Evolutionary conservation across 768 basidiomycete genomes (phyloP).

Genomic region (Pleurotus tuber-regium): DNA sequence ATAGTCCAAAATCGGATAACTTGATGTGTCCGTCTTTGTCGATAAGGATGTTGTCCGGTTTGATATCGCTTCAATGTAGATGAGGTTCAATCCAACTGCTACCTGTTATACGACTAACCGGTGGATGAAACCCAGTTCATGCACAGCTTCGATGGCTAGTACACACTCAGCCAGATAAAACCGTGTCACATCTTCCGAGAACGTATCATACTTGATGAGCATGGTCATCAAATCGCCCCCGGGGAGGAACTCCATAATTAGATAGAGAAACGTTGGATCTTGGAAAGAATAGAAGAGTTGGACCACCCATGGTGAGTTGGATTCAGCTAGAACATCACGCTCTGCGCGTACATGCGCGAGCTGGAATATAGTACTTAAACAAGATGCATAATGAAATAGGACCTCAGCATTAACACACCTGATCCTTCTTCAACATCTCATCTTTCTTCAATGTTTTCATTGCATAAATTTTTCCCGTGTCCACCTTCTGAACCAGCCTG

Average conservation of each 20-base stretch:
- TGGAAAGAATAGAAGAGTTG: slow-evolving; percentile 99
- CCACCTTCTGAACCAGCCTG: slow-evolving; percentile 91
- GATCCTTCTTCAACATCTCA: slow-evolving; percentile 99
- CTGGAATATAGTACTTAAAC: slow-evolving; percentile 36
- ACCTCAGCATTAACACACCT: slow-evolving; percentile 47
- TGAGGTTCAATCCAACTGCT: background rate
- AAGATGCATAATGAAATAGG: background rate
- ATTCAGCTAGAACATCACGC: slow-evolving; percentile 94
- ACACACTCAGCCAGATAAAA: slow-evolving; percentile 99
- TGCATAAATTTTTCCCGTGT: slow-evolving; percentile 97
- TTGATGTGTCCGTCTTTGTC: slow-evolving; percentile 98
- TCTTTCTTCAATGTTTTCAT: slow-evolving; percentile 98
- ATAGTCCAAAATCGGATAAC: slow-evolving; percentile 96
- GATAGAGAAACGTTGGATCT: slow-evolving; percentile 86
- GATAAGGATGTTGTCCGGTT: slow-evolving; percentile 89
- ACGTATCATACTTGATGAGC: slow-evolving; percentile 99
- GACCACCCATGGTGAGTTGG: slow-evolving; percentile 94
- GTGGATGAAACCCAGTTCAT: slow-evolving; percentile 96
- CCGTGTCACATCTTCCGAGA: slow-evolving; percentile 95
- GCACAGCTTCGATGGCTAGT: slow-evolving; percentile 95
- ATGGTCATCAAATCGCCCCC: slow-evolving; percentile 99
- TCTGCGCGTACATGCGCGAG: slow-evolving; percentile 97
- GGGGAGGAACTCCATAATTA: slow-evolving; percentile 99
- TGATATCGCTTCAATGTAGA: slow-evolving; percentile 74
- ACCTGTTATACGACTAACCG: slow-evolving; percentile 48